These are phyloP conservation scores for Fusarium papillatum DNA, from an alignment of 2,329 filamentous ascomycete species.

Conservation along the genomic window DNA sequence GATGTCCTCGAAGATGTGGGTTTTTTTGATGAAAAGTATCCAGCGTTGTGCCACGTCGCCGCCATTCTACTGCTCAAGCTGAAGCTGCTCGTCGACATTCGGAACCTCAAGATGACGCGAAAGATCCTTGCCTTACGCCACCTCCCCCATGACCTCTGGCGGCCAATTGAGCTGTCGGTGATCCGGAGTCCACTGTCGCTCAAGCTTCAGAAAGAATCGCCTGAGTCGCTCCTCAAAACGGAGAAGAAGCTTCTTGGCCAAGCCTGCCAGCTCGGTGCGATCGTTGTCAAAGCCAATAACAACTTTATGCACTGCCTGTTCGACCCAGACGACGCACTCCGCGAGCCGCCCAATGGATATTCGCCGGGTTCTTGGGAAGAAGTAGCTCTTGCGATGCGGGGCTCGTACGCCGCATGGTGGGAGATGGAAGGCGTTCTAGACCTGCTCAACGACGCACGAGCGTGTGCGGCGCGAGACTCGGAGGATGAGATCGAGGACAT, in stretches of 20 bases:
- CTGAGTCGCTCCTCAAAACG: background rate
- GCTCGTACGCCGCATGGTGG: conserved; percentile 8
- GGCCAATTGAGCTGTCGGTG: background rate
- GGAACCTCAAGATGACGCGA: conserved; percentile 7
- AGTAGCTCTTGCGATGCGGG: background rate
- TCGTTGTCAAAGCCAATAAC: background rate
- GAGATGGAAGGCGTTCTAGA: conserved; percentile 8
- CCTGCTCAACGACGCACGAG: background rate
- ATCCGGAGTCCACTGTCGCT: conserved; percentile 11
- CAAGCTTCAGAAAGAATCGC: background rate
- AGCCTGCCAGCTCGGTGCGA: background rate
- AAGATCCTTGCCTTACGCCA: conserved; percentile 3
- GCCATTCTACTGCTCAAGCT: conserved; percentile 12
- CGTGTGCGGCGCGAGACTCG: conserved; percentile 1
- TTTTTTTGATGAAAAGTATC: background rate
- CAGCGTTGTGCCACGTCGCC: background rate
- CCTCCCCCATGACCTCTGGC: conserved; percentile 7
- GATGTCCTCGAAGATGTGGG: background rate
- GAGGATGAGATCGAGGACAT: background rate
- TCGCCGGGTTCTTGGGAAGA: conserved; percentile 4
- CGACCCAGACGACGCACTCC: background rate
- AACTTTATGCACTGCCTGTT: conserved; percentile 7
- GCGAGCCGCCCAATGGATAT: too few relatives aligned
- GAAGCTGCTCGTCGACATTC: conserved; percentile 20
- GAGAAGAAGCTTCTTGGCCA: conserved; percentile 6